Base-by-base conservation (phyloP, 1,139 yeast genomes). In the Yamadazyma buinensis region DNA sequence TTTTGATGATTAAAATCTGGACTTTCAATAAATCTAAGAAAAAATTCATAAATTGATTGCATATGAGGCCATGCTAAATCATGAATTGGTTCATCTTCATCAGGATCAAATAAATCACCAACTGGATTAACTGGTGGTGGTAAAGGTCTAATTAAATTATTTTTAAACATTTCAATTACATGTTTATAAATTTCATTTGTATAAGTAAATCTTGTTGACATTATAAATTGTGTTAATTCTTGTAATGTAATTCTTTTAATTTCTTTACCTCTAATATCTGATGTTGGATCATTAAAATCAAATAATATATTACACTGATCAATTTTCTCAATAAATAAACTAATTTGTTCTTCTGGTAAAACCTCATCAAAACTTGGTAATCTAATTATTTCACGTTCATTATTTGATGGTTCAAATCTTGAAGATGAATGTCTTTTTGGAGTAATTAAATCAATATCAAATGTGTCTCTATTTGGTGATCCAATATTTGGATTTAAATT, bases 1-100 rank as follows among this genome's bases (percentile, higher is more conserved):
- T 85, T 70, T 42, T 87, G 88, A 52, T 90, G 96, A 54, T 87
- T 87, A 57, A 94, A 92, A 61, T 90, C 97, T 4, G 95, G 95
- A 44, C 92, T 81, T 61, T 92, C 98, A 42, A 92, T 83, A 61
- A 92, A 92, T 51, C 96, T 71, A 43, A 94, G 67, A 56, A 92
- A 92, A 53, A 92, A 87, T 57, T 92, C 97, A 63, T 94, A 92
- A 28, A 90, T 95, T 28, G 90, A 77, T 61, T 87, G 95, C 97
- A 94, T 92, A 58, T 92, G 99, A 4, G 98, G 96, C 99, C 99
- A 92, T 5, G 97, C 92, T 42, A 92, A 78, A 56, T 94, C 98
- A 52, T 80, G 80, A 28, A 92, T 95, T 2, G 97, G 97, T 61
- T 92, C 99, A 62, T 92, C 98, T 63, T 92, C 99, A 64, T 92